Evolutionary conservation across 2,329 filamentous ascomycete species (phyloP).

Genomic region (Aureobasidium lini): DNA sequence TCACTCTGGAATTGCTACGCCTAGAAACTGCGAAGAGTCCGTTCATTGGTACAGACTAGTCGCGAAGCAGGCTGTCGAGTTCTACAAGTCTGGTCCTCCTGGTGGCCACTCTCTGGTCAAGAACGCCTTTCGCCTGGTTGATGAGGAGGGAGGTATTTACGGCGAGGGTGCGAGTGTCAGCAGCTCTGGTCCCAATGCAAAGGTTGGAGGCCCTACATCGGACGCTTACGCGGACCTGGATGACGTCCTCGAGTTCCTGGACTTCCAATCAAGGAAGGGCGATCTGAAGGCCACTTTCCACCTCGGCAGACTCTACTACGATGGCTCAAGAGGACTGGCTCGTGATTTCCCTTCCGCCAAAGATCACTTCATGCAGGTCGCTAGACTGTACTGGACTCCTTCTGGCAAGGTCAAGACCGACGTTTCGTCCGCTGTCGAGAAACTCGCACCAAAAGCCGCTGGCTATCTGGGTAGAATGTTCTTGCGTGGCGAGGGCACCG

Average conservation of each 20-base stretch:
- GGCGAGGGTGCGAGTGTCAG: constrained; percentile 89
- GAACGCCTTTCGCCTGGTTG: constrained; percentile 78
- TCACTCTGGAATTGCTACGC: constrained; percentile 74
- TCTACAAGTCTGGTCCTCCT: constrained; percentile 82
- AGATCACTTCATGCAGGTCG: constrained; percentile 73
- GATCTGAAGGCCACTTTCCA: constrained; percentile 83
- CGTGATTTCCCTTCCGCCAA: constrained; percentile 66
- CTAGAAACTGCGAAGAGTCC: constrained; percentile 77
- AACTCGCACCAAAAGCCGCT: constrained; percentile 72
- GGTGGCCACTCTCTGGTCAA: constrained; percentile 71
- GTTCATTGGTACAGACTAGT: constrained; percentile 86
- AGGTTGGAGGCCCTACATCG: constrained; percentile 63
- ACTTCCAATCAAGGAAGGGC: constrained; percentile 82
- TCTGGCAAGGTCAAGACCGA: constrained; percentile 69
- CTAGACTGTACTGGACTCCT: constrained; percentile 67
- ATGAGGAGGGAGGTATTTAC: constrained; percentile 86
- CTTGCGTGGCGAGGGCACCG: constrained; percentile 74
- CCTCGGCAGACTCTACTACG: constrained; percentile 79
- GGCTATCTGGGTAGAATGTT: constrained; percentile 87
- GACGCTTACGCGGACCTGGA: constrained; percentile 81
- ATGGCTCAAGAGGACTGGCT: constrained; percentile 69
- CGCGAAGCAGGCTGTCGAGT: constrained; percentile 84
- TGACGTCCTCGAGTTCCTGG: constrained; percentile 89
- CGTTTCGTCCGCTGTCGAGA: constrained; percentile 63
- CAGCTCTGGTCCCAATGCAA: constrained; percentile 77